Evolutionary conservation across 306 rosid species (phyloP).

Genomic region (Fragaria ananassa): DNA sequence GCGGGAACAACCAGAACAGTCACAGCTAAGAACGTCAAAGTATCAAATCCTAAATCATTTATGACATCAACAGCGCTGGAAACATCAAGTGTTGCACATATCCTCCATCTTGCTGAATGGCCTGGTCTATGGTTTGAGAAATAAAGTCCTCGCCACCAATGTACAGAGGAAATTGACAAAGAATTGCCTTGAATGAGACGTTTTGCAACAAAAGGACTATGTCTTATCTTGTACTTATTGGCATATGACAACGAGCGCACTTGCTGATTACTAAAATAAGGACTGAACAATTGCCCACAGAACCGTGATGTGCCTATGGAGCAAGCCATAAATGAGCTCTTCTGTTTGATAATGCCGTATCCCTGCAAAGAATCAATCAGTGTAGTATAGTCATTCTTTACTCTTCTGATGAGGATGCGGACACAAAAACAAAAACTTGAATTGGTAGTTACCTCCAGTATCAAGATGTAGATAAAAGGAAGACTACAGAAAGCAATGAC

Average conservation of each 20-base stretch:
- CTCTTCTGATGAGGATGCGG: not conserved
- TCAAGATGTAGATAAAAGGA: not conserved
- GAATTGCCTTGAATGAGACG: conserved; percentile 26
- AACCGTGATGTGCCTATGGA: conserved; percentile 28
- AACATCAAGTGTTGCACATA: conserved; percentile 63
- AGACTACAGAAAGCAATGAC: not conserved
- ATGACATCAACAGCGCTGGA: conserved; percentile 71
- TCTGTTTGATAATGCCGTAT: conserved; percentile 34
- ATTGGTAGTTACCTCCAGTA: not conserved
- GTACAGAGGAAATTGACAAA: conserved; percentile 23
- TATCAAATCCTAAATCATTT: conserved; percentile 89
- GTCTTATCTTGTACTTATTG: conserved; percentile 30
- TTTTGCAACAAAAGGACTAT: conserved; percentile 36
- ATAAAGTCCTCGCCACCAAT: conserved; percentile 32
- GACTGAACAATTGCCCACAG: conserved; percentile 39
- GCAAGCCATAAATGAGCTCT: conserved; percentile 28
- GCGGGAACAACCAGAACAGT: conserved; percentile 82
- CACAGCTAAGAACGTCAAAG: conserved; percentile 78
- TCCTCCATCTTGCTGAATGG: conserved; percentile 36
- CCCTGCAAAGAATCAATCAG: conserved; percentile 40
- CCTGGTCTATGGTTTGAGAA: conserved; percentile 34
- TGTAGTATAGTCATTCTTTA: conserved; percentile 1
- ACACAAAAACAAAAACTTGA: not conserved
- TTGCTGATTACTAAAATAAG: conserved; percentile 38
- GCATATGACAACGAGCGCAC: conserved; percentile 25